phyloP scores from a whole-genome alignment of 2,329 filamentous ascomycete species.

The Penicillium paneum region DNA sequence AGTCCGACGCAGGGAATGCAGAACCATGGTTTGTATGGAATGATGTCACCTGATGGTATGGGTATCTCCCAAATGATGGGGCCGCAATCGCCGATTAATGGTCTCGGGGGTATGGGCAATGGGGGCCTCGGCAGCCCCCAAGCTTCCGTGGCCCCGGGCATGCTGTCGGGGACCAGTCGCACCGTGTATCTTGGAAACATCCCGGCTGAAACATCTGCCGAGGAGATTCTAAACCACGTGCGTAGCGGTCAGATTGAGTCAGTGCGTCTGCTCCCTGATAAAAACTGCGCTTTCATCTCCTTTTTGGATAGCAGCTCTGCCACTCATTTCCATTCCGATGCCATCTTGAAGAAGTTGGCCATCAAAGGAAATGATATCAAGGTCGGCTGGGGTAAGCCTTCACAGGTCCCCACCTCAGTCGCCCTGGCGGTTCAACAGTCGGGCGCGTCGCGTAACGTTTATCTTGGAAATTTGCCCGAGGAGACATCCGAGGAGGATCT shows the following conservation, averaged over 20 bases:
- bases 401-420: constrained; percentile 94
- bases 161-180: constrained; percentile 85
- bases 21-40: constrained; percentile 71
- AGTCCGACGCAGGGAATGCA: constrained; percentile 73
- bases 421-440: constrained; percentile 97
- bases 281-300: constrained; percentile 99
- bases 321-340: constrained; percentile 98
- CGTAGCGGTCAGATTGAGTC: constrained; percentile 98
- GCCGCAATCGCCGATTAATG: constrained; percentile 80
- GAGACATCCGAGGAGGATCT: constrained; percentile 89
- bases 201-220: constrained; percentile 91
- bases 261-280: constrained; percentile 92
- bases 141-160: constrained; percentile 72
- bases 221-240: constrained; percentile 95
- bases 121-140: constrained; percentile 63
- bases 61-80: constrained; percentile 76
- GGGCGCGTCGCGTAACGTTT: constrained; percentile 93
- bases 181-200: constrained; percentile 98
- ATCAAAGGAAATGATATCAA: constrained; percentile 99
- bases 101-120: constrained; percentile 62
- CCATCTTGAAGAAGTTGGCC: constrained; percentile 98
- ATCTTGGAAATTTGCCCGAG: constrained; percentile 88
- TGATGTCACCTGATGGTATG: constrained; percentile 82
- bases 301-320: constrained; percentile 97
- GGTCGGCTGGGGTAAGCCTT: constrained; percentile 98